Evolutionary conservation across 2,329 filamentous ascomycete species (phyloP).

Genomic region (Cordyceps farinosa): DNA sequence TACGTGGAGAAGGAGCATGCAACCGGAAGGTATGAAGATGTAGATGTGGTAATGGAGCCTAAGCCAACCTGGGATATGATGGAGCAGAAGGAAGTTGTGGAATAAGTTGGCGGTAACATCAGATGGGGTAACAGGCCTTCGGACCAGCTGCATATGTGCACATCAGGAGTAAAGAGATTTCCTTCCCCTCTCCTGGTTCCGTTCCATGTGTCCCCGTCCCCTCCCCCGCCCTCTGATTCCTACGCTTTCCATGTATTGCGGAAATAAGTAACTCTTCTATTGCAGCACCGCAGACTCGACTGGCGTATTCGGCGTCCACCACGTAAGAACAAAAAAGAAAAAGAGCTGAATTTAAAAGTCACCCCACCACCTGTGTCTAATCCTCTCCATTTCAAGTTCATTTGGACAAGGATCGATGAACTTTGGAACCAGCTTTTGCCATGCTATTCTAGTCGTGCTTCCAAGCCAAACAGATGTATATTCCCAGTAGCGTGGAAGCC

Average conservation of each 20-base stretch:
- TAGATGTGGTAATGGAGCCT: neutral
- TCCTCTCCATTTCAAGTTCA: conserved; percentile 10
- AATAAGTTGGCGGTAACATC: neutral
- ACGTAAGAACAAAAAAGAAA: no score
- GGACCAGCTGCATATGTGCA: no score
- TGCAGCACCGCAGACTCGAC: no score
- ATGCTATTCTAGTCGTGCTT: conserved; percentile 3
- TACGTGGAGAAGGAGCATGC: neutral
- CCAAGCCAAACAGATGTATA: conserved; percentile 21
- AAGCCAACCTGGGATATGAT: neutral
- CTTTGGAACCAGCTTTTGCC: conserved; percentile 2
- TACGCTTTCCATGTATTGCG: no score
- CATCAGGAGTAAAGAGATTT: no score
- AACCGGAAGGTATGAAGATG: neutral
- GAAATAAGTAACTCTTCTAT: no score
- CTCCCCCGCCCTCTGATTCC: no score
- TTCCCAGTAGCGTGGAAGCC: conserved; percentile 34
- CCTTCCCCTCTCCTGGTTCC: no score
- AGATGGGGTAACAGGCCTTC: neutral
- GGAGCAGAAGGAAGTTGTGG: neutral
- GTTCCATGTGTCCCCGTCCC: no score
- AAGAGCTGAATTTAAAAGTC: neutral
- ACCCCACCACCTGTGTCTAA: conserved; percentile 15
- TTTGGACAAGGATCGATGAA: neutral
- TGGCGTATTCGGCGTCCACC: no score